Evolutionary conservation across 306 rosid genomes (phyloP), one percentile per base, ranked within the genome.

Genomic region (Geum urbanum): DNA sequence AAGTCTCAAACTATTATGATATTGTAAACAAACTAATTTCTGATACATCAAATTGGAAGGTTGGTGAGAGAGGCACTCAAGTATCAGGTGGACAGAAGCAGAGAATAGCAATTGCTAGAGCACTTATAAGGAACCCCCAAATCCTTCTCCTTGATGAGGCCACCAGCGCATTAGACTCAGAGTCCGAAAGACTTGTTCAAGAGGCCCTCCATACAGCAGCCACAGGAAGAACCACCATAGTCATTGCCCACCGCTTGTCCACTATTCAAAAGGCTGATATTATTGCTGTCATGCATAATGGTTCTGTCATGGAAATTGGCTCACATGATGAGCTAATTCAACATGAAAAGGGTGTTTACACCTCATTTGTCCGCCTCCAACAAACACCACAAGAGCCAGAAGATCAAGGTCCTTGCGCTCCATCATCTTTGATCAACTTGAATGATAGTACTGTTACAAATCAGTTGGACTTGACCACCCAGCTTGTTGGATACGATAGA

Each of bases 11-110:
- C 11, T 7, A 52, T 2, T 2, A n/a, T 52, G 56, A 18, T 52
- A n/a, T n/a, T n/a, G 5, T 52, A n/a, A 7, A n/a, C 7, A 4
- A 52, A 8, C 56, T 52, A 52, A 52, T 18, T 52, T 52, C 56
- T 52, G 18, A 52, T n/a, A 18, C n/a, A 8, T 53, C 58, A 19
- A 53, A 5, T 52, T 27, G 5, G 37, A 32, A 84, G 80, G 91
- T 89, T 2, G 92, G 90, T 0, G 92, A 84, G 71, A 79, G 84
- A 13, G 92, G 90, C 3, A 39, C 76, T 43, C 88, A 86, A 70
- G 55, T 89, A 63, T 86, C 96, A 3, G 92, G 92, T 1, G 92
- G 96, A 24, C 88, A 87, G 11, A 87, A 85, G 49, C 92, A 87
- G 22, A 84, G 92, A 47, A 82, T 87, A 7, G 90, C 90, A 35